A percentile compares a stretch with the other conserved stretches of the same genome.
phyloP scores from a whole-genome alignment of 2,329 filamentous ascomycete genomes.

The Aspergillus floridensis region DNA sequence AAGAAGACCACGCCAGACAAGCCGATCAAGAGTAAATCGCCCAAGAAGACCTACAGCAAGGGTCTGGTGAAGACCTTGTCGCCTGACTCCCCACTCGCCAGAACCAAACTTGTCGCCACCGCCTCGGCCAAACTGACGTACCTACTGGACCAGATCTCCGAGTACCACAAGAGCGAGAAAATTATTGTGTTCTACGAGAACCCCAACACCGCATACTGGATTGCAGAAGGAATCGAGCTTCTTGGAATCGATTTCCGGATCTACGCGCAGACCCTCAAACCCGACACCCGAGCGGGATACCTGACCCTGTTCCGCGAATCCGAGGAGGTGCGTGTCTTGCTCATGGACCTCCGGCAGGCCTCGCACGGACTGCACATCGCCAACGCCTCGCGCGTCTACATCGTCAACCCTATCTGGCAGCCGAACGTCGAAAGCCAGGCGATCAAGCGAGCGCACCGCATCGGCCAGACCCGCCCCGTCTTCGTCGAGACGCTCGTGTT shows the following conservation, averaged over 20 bases:
- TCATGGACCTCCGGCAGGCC: conserved; percentile 90
- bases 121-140: conserved; percentile 86
- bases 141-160: conserved; percentile 68
- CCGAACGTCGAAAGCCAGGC: conserved; percentile 84
- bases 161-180: conserved; percentile 71
- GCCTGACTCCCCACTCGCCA: conserved; percentile 53
- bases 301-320: conserved; percentile 74
- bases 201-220: conserved; percentile 80
- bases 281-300: conserved; percentile 67
- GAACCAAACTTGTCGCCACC: conserved; percentile 69
- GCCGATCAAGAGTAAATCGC: conserved; percentile 23
- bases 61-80: conserved; percentile 29
- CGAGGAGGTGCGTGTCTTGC: conserved; percentile 67
- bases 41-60: conserved; percentile 32
- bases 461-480: conserved; percentile 76
- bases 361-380: conserved; percentile 85
- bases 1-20: conserved; percentile 23
- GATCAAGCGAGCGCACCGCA: conserved; percentile 83
- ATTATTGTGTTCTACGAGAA: conserved; percentile 92
- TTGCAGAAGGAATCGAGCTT: conserved; percentile 78
- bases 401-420: conserved; percentile 82
- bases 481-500: conserved; percentile 84
- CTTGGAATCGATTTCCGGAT: conserved; percentile 62
- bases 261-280: conserved; percentile 54
- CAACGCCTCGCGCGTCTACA: conserved; percentile 80